Base-by-base conservation (phyloP, 768 basidiomycete genomes). In the Trametes sanguinea region DNA sequence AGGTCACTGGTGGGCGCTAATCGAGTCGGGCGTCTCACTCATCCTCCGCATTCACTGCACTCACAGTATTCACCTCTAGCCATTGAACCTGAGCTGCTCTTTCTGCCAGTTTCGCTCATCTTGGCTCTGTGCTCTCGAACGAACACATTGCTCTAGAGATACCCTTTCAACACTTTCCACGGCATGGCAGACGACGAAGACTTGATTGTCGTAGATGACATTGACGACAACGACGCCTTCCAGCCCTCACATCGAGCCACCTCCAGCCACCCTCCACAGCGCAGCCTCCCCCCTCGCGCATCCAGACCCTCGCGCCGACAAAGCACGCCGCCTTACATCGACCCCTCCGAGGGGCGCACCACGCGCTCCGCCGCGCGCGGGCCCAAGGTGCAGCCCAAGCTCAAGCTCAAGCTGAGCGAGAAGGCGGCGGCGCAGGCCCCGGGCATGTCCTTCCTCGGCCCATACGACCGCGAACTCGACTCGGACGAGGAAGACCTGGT, bases 401-500 rank as follows among this genome's bases (percentile, higher is more conserved):
- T 95, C 39, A 95, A 94, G 73, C 84, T 95, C 54, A 94, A 94
- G 76, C 76, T 95, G 68, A 89, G 90, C 73, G 92, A 92, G 61
- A 91, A 90, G 68, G 85, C 89, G 3, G 89, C 86, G 6, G 85
- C 87, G 35, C 88, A 89, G 69, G 89, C 89, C 33, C 90, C 88
- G 53, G 93, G 92, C 61, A 90, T 86, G 85, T 91, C 89, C 35
- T 95, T 95, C 73, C 76, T 95, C 57, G 96, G 96, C 6, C 82
- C 88, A 11, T 98, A 95, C 73, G 95, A 98, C 77, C 81, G 95
- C 45, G 96, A 98, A 72, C 78, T 98, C 54, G 96, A 98, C 73
- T 95, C 92, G 52, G 94, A 98, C 69, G 93, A 95, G 48, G 95
- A 97, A 60, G 95, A 97, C 60, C 75, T 98, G 60, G 87, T 88